Evolutionary conservation across 257 asterid genomes (phyloP), one percentile per base, ranked within the genome.

Genomic region (Striga asiatica): DNA sequence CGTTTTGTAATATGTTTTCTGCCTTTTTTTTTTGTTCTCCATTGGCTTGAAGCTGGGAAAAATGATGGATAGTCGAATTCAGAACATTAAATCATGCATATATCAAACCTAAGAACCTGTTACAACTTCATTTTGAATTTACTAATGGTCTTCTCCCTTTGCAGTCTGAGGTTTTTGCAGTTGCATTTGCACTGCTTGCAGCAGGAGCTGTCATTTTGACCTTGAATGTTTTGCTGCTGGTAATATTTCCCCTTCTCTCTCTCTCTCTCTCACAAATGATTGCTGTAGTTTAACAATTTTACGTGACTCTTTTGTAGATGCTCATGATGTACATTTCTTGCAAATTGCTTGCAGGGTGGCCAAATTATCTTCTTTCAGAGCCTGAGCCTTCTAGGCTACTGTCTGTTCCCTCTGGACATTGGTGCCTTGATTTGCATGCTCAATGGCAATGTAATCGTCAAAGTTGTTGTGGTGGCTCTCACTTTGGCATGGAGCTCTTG

Each of bases 361-460:
- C 96, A 87, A 18, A 87, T 91, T 46, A 91, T 91, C 75, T 91
- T 91, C 89, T 91, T 91, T 72, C 98, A 91, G 68, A 87, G 98
- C 75, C 67, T 91, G 75, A 87, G 94, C 64, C 94, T 91, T 55
- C 74, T 91, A 8, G 98, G 98, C n/a, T 87, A 91, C 78, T 87
- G 89, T 71, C 77, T 87, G 14, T 89, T 88, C 67, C 96, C 96
- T 49, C 76, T 87, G 42, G 94, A 84, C 64, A 27, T 87, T 8
- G 96, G 95, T 2, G 94, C 98, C 45, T 35, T 87, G 28, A 70
- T 91, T 49, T 84, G 92, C 79, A 77, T 91, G 95, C 23, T 87
- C 57, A 66, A 67, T 21, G 83, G 71, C 56, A 76, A 75, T 52
- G 88, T 84, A 27, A 73, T 84, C 4, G 32, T 84, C n/a, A 91